A percentile compares a stretch with the other conserved stretches of the same genome.
These are phyloP conservation scores for Prunus kanzakura DNA, from an alignment of 306 rosid species.

Conservation along the genomic window DNA sequence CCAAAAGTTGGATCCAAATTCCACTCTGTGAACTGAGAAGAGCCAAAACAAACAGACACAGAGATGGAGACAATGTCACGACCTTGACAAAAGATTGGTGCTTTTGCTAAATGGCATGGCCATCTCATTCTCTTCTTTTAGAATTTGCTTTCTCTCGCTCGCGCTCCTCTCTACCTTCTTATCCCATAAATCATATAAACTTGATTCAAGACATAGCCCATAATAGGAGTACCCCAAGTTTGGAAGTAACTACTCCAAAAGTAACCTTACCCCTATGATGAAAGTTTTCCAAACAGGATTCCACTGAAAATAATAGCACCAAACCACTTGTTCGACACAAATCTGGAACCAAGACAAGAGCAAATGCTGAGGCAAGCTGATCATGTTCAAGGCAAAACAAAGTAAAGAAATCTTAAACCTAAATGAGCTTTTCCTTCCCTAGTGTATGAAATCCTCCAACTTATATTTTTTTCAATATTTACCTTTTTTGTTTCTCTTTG, in stretches of 20 bases:
- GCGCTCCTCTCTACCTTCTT: slow-evolving; percentile 20
- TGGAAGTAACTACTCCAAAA: neutral
- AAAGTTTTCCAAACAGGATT: slow-evolving; percentile 64
- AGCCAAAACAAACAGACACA: neutral
- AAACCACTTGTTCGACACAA: slow-evolving; percentile 96
- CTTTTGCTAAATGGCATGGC: slow-evolving; percentile 63
- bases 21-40: neutral
- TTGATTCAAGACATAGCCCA: neutral
- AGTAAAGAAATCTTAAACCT: neutral
- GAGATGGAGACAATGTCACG: neutral
- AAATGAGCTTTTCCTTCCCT: neutral
- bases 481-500: neutral
- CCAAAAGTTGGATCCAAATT: neutral
- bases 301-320: slow-evolving; percentile 85
- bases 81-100: neutral
- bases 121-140: slow-evolving; percentile 19
- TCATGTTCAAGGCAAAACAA: slow-evolving; percentile 11
- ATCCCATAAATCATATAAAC: neutral
- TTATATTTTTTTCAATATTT: no score
- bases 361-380: slow-evolving; percentile 10
- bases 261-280: slow-evolving; percentile 36
- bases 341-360: slow-evolving; percentile 41
- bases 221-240: neutral
- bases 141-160: slow-evolving; percentile 20
- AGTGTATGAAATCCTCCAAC: neutral